phyloP scores from a whole-genome alignment of 2,329 filamentous ascomycete genomes.

The Mycosphaerella sp. region DNA sequence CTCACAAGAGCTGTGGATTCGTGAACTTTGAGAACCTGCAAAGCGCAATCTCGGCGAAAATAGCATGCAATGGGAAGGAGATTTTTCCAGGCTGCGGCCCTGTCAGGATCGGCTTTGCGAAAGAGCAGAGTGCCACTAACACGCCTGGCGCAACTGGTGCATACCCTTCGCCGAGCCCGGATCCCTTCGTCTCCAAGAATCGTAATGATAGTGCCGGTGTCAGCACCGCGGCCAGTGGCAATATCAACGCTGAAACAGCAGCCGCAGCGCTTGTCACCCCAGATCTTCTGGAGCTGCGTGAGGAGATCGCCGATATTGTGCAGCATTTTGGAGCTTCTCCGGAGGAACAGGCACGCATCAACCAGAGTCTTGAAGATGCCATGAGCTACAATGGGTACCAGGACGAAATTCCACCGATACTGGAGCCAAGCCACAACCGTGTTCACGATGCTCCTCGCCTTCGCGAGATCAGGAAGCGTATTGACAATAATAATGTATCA shows the following conservation, averaged over 20 bases:
- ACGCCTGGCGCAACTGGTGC: conserved; percentile 82
- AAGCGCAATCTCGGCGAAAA: conserved; percentile 83
- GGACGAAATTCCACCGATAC: conserved; percentile 81
- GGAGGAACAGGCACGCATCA: conserved; percentile 69
- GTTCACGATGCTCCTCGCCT: conserved; percentile 91
- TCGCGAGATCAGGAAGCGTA: conserved; percentile 91
- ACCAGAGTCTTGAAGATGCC: conserved; percentile 65
- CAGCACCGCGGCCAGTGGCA: conserved; percentile 27
- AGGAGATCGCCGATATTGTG: conserved; percentile 79
- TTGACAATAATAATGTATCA: conserved; percentile 87
- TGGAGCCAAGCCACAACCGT: conserved; percentile 80
- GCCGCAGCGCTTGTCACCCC: conserved; percentile 60
- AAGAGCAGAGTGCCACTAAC: conserved; percentile 80
- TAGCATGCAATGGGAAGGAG: conserved; percentile 87
- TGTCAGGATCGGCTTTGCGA: conserved; percentile 93
- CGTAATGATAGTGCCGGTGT: conserved; percentile 35
- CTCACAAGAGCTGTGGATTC: conserved; percentile 98
- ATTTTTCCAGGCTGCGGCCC: conserved; percentile 96
- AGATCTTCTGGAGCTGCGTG: conserved; percentile 68
- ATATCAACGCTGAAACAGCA: conserved; percentile 42
- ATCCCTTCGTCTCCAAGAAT: conserved; percentile 55
- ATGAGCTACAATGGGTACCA: conserved; percentile 67
- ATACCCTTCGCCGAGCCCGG: conserved; percentile 87
- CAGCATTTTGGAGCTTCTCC: conserved; percentile 79
- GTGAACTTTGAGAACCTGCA: conserved; percentile 94